Evolutionary conservation across 75 land plant genomes (phyloP).

Genomic region (Picea sitchensis): DNA sequence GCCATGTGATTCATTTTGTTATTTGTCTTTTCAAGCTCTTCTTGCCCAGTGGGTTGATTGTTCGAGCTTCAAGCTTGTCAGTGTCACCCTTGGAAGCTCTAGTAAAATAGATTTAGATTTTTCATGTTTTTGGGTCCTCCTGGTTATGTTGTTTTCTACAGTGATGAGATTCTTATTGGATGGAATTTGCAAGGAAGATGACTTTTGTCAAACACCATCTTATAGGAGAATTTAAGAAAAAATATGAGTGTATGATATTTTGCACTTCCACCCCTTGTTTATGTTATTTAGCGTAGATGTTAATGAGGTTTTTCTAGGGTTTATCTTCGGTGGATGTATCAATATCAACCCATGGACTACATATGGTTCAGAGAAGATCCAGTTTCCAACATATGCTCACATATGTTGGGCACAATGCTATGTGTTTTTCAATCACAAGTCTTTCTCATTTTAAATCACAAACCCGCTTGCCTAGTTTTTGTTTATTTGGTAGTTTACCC

Average conservation of each 20-base stretch:
- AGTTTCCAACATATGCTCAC: slow-evolving; percentile 75
- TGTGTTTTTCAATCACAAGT: too few species aligned
- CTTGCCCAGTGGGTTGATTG: slow-evolving; percentile 39
- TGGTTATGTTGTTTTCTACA: too few species aligned
- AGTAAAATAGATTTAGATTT: slow-evolving; percentile 17
- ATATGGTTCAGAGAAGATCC: slow-evolving; percentile 38
- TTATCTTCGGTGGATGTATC: too few species aligned
- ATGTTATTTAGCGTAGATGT: too few species aligned
- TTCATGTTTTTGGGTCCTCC: too few species aligned
- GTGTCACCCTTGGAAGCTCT: slow-evolving; percentile 70
- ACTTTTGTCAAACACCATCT: slow-evolving; percentile 54
- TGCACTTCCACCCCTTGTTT: too few species aligned
- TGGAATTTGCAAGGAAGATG: slow-evolving; percentile 33
- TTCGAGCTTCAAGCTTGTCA: slow-evolving; percentile 69
- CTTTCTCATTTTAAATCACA: too few species aligned
- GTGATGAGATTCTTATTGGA: too few species aligned
- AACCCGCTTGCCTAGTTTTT: not conserved
- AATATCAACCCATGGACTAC: slow-evolving; percentile 69
- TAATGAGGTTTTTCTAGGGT: too few species aligned
- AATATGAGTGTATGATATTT: slow-evolving; percentile 41
- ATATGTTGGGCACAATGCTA: not conserved
- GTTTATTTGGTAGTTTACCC: not conserved
- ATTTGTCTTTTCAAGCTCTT: slow-evolving; percentile 18
- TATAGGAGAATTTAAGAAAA: slow-evolving; percentile 59
- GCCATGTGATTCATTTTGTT: not conserved